A percentile compares a stretch with the other conserved stretches of the same genome.
phyloP scores from a whole-genome alignment of 352 stramenopile species.

The Halophytophthora batemanensis region DNA sequence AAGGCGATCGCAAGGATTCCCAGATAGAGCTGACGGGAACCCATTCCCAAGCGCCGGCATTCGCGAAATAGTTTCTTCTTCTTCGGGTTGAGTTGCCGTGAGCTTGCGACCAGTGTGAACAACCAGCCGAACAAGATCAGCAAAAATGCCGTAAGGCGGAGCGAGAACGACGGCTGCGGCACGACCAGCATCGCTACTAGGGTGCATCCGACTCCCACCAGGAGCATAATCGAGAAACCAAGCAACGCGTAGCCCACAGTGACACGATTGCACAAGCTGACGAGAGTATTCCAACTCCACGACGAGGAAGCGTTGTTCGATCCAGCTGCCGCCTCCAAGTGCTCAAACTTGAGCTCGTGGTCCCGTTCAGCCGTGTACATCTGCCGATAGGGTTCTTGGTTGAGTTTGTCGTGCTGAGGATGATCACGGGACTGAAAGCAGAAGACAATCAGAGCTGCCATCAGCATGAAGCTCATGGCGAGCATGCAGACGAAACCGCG shows the following conservation, averaged over 20 bases:
- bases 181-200: slow-evolving; percentile 25
- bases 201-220: slow-evolving; percentile 26
- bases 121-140: slow-evolving; percentile 49
- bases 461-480: slow-evolving; percentile 33
- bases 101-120: slow-evolving; percentile 34
- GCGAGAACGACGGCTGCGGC: slow-evolving; percentile 24
- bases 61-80: slow-evolving; percentile 34
- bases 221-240: slow-evolving; percentile 20
- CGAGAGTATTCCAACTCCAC: slow-evolving; percentile 26
- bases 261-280: slow-evolving; percentile 24
- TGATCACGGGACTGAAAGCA: slow-evolving; percentile 43
- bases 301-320: slow-evolving; percentile 14
- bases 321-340: slow-evolving; percentile 15
- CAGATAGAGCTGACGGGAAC: slow-evolving; percentile 26
- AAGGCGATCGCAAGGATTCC: slow-evolving; percentile 33
- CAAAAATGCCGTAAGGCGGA: slow-evolving; percentile 41
- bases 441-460: slow-evolving; percentile 43
- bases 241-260: slow-evolving; percentile 27
- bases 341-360: slow-evolving; percentile 38
- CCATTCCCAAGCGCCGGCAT: slow-evolving; percentile 34
- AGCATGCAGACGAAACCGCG: slow-evolving; percentile 33
- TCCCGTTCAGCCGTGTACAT: slow-evolving; percentile 1
- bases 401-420: slow-evolving; percentile 1
- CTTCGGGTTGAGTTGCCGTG: slow-evolving; percentile 39
- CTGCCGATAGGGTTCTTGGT: not conserved